A percentile compares a stretch with the other conserved stretches of the same genome.
These are phyloP conservation scores for Trametes sanguinea DNA, from an alignment of 768 basidiomycete genomes.

Conservation along the genomic window DNA sequence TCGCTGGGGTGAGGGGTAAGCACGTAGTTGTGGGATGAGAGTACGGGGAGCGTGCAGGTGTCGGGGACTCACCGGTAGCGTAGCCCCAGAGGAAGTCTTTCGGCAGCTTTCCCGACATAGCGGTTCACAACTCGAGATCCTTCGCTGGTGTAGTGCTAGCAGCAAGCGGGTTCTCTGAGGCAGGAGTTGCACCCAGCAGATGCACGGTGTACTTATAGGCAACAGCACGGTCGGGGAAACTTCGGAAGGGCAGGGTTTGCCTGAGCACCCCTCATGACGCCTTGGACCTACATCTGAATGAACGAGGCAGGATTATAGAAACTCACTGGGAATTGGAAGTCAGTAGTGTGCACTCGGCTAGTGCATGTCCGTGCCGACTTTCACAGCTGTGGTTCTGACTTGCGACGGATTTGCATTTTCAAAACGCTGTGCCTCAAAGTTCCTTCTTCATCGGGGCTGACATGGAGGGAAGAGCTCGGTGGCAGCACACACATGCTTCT, in stretches of 20 bases:
- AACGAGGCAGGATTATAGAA: neutral
- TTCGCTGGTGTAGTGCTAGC: neutral
- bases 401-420: no score
- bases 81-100: slow-evolving; percentile 69
- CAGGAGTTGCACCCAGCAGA: neutral
- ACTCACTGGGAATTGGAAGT: neutral
- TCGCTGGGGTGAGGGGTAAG: slow-evolving; percentile 29
- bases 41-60: neutral
- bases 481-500: no score
- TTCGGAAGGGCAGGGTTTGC: neutral
- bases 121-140: neutral
- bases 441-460: no score
- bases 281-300: neutral
- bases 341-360: neutral
- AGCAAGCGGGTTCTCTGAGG: neutral
- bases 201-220: neutral
- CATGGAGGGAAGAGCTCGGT: no score
- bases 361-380: neutral
- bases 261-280: slow-evolving; percentile 8
- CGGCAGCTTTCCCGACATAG: slow-evolving; percentile 38
- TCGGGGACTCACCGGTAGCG: slow-evolving; percentile 53
- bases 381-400: neutral
- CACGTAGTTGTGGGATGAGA: neutral
- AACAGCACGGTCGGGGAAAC: neutral
- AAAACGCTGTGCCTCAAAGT: no score